Percentiles rank a stretch among this genome's conserved stretches.
Evolutionary conservation across 805 yeast genomes (phyloP).

Genomic region (Saccharomyces mikatae): DNA sequence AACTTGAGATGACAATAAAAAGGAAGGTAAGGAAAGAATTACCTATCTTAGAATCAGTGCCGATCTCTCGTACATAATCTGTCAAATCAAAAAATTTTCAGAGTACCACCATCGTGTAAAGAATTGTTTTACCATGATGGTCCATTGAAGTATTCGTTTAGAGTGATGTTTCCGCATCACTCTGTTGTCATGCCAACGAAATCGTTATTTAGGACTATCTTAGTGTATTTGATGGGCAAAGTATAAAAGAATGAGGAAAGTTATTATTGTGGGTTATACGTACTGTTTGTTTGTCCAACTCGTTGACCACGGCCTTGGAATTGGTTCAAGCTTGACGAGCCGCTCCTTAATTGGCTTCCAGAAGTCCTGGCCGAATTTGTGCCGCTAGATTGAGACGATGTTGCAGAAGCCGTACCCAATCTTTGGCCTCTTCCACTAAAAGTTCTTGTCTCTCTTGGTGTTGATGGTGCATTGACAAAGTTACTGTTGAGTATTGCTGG

Average conservation of each 20-base stretch:
- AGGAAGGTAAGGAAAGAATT: background rate
- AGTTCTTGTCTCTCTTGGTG: slow-evolving; percentile 1
- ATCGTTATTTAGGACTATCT: background rate
- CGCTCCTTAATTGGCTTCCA: background rate
- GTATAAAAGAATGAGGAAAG: background rate
- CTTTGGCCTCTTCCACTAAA: slow-evolving; percentile 7
- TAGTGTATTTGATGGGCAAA: background rate
- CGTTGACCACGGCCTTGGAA: background rate
- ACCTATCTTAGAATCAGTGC: background rate
- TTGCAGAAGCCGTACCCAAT: slow-evolving; percentile 1
- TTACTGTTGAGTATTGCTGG: background rate
- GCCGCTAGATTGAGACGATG: slow-evolving; percentile 1
- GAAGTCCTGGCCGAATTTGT: slow-evolving; percentile 3
- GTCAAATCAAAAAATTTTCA: background rate
- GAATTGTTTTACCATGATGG: background rate
- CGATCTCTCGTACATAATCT: background rate
- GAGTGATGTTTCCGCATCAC: background rate
- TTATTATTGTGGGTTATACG: background rate
- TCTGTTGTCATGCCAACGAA: background rate
- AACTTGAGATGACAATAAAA: background rate
- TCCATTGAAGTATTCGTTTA: background rate
- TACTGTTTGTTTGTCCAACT: background rate
- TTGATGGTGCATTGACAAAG: background rate
- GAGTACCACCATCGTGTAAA: background rate
- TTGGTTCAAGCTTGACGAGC: background rate